These are phyloP conservation scores for Cytospora piceicola DNA, from an alignment of 2,329 filamentous ascomycete species.

Conservation along the genomic window DNA sequence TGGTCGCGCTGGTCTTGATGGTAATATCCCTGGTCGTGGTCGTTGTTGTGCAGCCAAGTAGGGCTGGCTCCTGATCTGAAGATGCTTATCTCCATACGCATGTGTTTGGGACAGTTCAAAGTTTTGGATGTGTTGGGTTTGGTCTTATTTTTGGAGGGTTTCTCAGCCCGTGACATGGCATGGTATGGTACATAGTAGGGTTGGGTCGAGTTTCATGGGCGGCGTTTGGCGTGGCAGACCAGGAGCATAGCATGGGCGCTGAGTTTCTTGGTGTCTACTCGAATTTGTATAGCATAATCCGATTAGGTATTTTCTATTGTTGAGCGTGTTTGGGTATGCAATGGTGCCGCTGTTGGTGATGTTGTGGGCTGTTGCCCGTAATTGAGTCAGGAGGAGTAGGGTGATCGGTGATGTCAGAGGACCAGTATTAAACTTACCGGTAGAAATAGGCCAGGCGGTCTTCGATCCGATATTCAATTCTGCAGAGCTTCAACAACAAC, in stretches of 20 bases:
- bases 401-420: neutral
- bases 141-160: neutral
- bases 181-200: neutral
- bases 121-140: neutral
- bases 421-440: neutral
- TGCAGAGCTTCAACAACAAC: neutral
- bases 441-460: neutral
- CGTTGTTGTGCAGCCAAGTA: slow-evolving; percentile 16
- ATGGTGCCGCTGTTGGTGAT: neutral
- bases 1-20: slow-evolving; percentile 67
- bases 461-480: neutral
- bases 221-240: neutral
- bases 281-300: neutral
- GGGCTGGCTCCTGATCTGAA: neutral
- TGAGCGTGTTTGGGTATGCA: neutral
- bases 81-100: no score
- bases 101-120: neutral
- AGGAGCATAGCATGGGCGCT: slow-evolving; percentile 2
- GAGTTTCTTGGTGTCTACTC: neutral
- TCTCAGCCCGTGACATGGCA: neutral
- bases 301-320: neutral
- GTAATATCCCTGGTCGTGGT: slow-evolving; percentile 51
- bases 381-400: neutral
- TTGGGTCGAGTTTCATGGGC: neutral
- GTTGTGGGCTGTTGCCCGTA: no score